Base-by-base conservation (phyloP, 305 asterid genomes). In the Withania somnifera region DNA sequence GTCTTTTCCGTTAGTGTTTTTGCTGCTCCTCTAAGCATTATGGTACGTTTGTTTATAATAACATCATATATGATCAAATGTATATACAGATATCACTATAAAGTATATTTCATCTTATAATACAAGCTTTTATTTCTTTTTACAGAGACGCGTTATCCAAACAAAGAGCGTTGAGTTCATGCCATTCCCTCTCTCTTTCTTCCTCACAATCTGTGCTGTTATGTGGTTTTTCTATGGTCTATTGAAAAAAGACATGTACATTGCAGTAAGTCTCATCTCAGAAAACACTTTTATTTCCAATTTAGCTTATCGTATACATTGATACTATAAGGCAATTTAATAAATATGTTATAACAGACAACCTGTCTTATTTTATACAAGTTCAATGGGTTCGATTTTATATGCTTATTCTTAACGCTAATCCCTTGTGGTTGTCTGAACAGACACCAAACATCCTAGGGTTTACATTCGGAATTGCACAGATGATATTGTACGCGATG, bases 211-310 rank as follows among this genome's bases (percentile, higher is more conserved):
- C 0, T 91, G 97, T 20, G 93, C 97, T 0, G 82, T 93, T 14
- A 89, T 92, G 54, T 93, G 97, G 97, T 93, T 94, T 83, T 88
- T 89, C 84, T 94, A 93, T 53, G 98, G 98, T 22, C 83, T 91
- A 22, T 61, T 91, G 56, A 89, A 91, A 67, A 67, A 73, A 15
- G 98, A 95, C 84, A 91, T 67, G 84, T 95, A 84, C 86, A 83
- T 94, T 6, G 97, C 98, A 1, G 98, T 94, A 76, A 89, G 96
- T 87, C 11, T 10, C 9, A 4, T 11, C 20, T 7, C 11, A 38
- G 15, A 2, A 61, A 61, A 60, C 38, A 60, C 14, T 26, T 14
- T 26, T 61, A 28, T 30, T 14, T 61, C 0, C 13, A 3, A 14
- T 61, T 28, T 15, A 4, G 22, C 5, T 6, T 3, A 38, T 14